These are phyloP conservation scores for Triticum monococcum DNA, from an alignment of 176 grass and related monocot species.

Conservation along the genomic window DNA sequence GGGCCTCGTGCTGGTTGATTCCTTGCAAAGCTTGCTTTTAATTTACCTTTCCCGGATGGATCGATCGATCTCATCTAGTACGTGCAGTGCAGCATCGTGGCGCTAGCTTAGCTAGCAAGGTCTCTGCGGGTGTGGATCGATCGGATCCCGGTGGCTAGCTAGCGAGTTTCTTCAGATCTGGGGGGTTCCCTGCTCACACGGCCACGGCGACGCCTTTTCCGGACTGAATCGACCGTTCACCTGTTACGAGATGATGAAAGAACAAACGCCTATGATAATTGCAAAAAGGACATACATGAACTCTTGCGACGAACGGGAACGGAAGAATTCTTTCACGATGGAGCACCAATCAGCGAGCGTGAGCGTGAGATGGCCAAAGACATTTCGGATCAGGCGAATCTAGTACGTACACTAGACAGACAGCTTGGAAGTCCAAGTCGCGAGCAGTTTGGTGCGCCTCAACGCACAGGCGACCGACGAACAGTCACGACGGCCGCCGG, in stretches of 20 bases:
- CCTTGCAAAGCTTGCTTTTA: not conserved
- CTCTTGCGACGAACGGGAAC: too few species aligned
- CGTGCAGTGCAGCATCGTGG: not conserved
- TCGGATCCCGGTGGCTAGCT: not conserved
- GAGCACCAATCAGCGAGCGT: not conserved
- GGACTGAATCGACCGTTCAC: too few species aligned
- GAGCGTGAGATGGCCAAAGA: not conserved
- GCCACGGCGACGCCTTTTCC: too few species aligned
- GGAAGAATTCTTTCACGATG: too few species aligned
- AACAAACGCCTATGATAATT: too few species aligned
- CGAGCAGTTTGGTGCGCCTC: not conserved
- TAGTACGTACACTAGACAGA: not conserved
- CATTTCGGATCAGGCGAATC: not conserved
- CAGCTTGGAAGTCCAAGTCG: not conserved
- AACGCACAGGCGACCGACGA: not conserved
- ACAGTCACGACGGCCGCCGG: not conserved
- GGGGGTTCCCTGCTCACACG: not conserved
- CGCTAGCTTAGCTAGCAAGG: not conserved
- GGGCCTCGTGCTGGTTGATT: conserved; percentile 1
- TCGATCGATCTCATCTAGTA: not conserved
- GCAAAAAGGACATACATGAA: too few species aligned
- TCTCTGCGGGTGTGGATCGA: not conserved
- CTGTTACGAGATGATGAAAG: too few species aligned
- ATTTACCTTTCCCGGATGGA: not conserved
- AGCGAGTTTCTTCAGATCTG: not conserved